Percentiles rank a stretch among this genome's conserved stretches.
phyloP scores from a whole-genome alignment of 495 filamentous ascomycete genomes.

The Podospora fimiseda region DNA sequence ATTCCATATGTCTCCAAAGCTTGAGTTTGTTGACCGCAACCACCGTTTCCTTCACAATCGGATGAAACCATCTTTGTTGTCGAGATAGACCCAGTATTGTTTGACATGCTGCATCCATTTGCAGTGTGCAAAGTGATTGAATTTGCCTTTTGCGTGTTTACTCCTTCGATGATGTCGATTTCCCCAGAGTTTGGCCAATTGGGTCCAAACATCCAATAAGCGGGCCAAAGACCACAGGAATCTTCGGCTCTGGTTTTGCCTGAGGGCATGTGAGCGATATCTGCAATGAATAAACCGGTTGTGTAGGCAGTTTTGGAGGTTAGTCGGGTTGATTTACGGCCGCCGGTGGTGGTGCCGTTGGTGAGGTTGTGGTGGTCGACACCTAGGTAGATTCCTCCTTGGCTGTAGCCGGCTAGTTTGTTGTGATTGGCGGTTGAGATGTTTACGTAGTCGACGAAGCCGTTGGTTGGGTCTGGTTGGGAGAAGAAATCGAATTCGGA shows the following conservation, averaged over 20 bases:
- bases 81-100: slow-evolving; percentile 42
- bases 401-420: slow-evolving; percentile 51
- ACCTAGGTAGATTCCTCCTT: slow-evolving; percentile 47
- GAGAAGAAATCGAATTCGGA: slow-evolving; percentile 49
- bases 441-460: slow-evolving; percentile 62
- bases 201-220: slow-evolving; percentile 64
- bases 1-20: slow-evolving; percentile 54
- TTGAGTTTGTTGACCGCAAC: slow-evolving; percentile 40
- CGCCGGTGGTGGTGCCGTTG: slow-evolving; percentile 41
- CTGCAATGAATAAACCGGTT: slow-evolving; percentile 64
- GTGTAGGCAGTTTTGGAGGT: slow-evolving; percentile 62
- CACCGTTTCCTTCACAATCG: slow-evolving; percentile 45
- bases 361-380: slow-evolving; percentile 45
- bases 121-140: slow-evolving; percentile 70
- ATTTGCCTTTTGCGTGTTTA: slow-evolving; percentile 60
- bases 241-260: slow-evolving; percentile 20
- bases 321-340: slow-evolving; percentile 65
- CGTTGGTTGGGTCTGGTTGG: slow-evolving; percentile 57
- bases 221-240: slow-evolving; percentile 56
- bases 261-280: slow-evolving; percentile 71
- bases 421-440: slow-evolving; percentile 46
- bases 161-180: slow-evolving; percentile 89
- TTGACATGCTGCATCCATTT: slow-evolving; percentile 52
- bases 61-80: slow-evolving; percentile 38
- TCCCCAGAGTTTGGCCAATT: slow-evolving; percentile 78